Evolutionary conservation across 495 filamentous ascomycete genomes (phyloP), one percentile per base, ranked within the genome.

Genomic region (Hamigera avellanea): DNA sequence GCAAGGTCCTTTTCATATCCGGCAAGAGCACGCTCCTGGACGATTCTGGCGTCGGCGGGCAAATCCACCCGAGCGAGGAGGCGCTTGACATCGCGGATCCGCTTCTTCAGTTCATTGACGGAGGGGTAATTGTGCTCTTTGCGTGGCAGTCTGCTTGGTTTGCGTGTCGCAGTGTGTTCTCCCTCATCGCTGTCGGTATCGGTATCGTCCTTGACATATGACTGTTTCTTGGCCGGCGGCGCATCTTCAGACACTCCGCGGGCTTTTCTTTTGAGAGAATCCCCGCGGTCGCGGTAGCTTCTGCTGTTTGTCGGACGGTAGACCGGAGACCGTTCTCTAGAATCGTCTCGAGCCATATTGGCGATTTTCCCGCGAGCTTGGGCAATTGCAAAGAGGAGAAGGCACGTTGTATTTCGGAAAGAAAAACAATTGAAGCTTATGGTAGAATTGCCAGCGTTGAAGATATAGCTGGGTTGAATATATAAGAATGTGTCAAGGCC

Each of bases 21-120:
- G 15, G 68, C 69, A 30, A 95, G 61, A 32, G 88, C 89, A 21
- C 89, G 75, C 57, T 95, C 85, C 37, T 83, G 75, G 10, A 89
- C 75, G 19, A 81, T 65, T 25, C 80, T 68, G 32, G 81, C 72
- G 55, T 86, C 75, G 23, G 84, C 81, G 0, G 85, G 76, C n/a
- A 95, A 56, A 14, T 78, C 64, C 8, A 57, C 54, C 35, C 69
- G 67, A 14, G 72, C 66, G 33, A 94, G 72, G 1, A 83, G 64
- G 12, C 71, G 61, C 34, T 61, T 65, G 13, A 69, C 61, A 50
- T 71, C 67, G 3, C 71, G 69, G 23, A 74, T 69, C 7, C 64
- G 57, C 29, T 58, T 64, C 43, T 73, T 74, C 29, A 75, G 54
- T 0, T 66, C 61, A 45, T 73, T 72, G 34, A 73, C 50, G 19